Evolutionary conservation across 1,284 basidiomycete species (phyloP).

Genomic region (Mycena citricolor): DNA sequence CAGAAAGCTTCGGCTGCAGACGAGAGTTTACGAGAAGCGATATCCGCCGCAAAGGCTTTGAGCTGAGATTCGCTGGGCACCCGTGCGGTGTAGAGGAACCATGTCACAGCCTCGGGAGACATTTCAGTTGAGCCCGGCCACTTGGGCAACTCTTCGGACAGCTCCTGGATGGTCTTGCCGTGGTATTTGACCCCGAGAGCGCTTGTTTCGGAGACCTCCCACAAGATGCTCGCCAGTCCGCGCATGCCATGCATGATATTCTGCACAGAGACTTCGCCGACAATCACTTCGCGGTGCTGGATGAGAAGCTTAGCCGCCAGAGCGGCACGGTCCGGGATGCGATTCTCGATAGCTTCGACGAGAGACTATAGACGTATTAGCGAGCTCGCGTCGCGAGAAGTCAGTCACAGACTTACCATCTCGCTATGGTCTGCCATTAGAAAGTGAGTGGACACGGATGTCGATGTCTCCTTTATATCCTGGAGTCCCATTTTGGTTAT

Average conservation of each 20-base stretch:
- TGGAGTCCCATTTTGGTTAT: no score
- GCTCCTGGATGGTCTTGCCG: constrained; percentile 88
- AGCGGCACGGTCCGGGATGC: constrained; percentile 9
- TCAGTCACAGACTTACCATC: no score
- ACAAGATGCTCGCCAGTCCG: constrained; percentile 82
- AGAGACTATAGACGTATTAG: no score
- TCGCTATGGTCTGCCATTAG: no score
- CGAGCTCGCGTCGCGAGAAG: no score
- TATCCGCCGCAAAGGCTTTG: constrained; percentile 79
- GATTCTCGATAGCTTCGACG: constrained; percentile 1
- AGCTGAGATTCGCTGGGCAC: constrained; percentile 88
- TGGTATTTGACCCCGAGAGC: constrained; percentile 94
- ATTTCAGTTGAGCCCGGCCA: constrained; percentile 88
- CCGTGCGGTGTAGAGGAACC: constrained; percentile 91
- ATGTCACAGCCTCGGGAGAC: constrained; percentile 91
- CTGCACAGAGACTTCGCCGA: constrained; percentile 5
- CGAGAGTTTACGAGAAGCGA: constrained; percentile 87
- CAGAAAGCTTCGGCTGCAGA: constrained; percentile 5
- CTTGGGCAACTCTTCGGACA: constrained; percentile 81
- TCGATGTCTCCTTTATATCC: no score
- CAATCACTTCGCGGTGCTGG: not conserved
- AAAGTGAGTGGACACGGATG: no score
- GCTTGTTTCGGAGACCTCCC: constrained; percentile 95
- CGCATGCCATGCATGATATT: constrained; percentile 67
- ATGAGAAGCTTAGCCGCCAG: constrained; percentile 6